phyloP scores from a whole-genome alignment of 352 stramenopile genomes.

The Phytophthora meadii region DNA sequence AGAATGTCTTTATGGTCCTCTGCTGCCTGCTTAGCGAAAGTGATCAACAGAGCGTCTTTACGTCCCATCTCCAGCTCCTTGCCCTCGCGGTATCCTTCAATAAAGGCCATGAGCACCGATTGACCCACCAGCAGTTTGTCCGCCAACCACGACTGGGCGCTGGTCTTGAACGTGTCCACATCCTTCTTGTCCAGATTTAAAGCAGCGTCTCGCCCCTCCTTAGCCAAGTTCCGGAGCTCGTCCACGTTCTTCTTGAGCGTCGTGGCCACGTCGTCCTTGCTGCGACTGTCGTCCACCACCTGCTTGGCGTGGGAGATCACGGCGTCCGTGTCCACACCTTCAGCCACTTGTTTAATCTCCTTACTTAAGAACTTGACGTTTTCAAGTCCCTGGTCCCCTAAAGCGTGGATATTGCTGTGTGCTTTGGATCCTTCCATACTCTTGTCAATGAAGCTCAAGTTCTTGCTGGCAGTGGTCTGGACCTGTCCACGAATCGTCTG shows the following conservation, averaged over 20 bases:
- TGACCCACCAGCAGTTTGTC: slow-evolving; percentile 88
- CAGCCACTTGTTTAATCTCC: slow-evolving; percentile 57
- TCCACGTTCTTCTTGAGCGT: slow-evolving; percentile 77
- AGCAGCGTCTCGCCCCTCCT: slow-evolving; percentile 63
- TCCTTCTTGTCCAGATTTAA: slow-evolving; percentile 69
- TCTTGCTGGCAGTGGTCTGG: slow-evolving; percentile 58
- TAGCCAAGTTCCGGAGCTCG: slow-evolving; percentile 70
- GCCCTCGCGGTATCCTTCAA: slow-evolving; percentile 81
- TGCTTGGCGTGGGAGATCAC: slow-evolving; percentile 62
- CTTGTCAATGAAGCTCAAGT: slow-evolving; percentile 66
- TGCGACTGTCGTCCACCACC: slow-evolving; percentile 68
- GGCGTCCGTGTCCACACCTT: slow-evolving; percentile 70
- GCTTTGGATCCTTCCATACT: slow-evolving; percentile 73
- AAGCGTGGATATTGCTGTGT: slow-evolving; percentile 60
- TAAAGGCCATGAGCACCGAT: slow-evolving; percentile 82
- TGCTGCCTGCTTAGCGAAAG: slow-evolving; percentile 77
- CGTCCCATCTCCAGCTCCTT: slow-evolving; percentile 80
- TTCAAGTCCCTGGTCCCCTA: slow-evolving; percentile 49
- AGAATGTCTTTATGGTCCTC: slow-evolving; percentile 79
- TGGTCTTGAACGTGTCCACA: slow-evolving; percentile 63
- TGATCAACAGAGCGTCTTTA: slow-evolving; percentile 75
- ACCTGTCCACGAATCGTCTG: slow-evolving; percentile 61
- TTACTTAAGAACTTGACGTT: slow-evolving; percentile 70
- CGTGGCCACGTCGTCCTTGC: slow-evolving; percentile 70
- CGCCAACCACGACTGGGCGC: slow-evolving; percentile 79